Evolutionary conservation across 148 eudicot species (phyloP).

Genomic region (Salicornia ramosissima): DNA sequence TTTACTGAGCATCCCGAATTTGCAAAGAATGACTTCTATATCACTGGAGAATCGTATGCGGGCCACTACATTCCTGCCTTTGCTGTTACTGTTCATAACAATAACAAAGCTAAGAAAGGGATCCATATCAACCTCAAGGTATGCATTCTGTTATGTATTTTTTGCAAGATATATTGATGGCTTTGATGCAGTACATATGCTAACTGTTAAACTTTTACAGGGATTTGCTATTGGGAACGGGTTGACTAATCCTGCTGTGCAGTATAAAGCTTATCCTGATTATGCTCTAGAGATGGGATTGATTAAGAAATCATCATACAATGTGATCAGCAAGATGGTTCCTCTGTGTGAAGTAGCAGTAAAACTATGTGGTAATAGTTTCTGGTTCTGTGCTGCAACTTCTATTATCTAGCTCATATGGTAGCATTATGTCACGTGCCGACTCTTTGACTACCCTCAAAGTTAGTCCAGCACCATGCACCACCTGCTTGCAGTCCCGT

Average conservation of each 20-base stretch:
- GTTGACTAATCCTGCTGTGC: slow-evolving; percentile 72
- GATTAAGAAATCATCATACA: slow-evolving; percentile 51
- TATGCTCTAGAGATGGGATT: slow-evolving; percentile 85
- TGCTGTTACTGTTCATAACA: slow-evolving; percentile 75
- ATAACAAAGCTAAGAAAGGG: slow-evolving; percentile 71
- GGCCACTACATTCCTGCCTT: slow-evolving; percentile 95
- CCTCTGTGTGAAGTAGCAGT: slow-evolving; percentile 72
- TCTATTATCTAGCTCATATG: slow-evolving; percentile 7
- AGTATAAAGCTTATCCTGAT: slow-evolving; percentile 85
- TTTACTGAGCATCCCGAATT: slow-evolving; percentile 68
- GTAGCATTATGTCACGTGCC: too few relatives aligned
- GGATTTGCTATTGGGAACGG: slow-evolving; percentile 95
- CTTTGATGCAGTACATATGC: not conserved
- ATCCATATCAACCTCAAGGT: slow-evolving; percentile 87
- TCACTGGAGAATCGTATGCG: slow-evolving; percentile 95
- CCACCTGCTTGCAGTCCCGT: too few relatives aligned
- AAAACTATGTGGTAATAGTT: slow-evolving; percentile 74
- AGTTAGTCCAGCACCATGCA: too few relatives aligned
- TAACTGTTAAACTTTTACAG: slow-evolving; percentile 26
- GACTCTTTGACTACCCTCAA: too few relatives aligned
- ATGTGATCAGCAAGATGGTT: slow-evolving; percentile 59
- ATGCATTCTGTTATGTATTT: not conserved
- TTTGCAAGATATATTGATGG: not conserved
- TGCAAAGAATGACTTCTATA: slow-evolving; percentile 70
- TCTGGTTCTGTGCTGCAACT: not conserved